Evolutionary conservation across 129 eudicot species (phyloP).

Genomic region (Saposhnikovia divaricata): DNA sequence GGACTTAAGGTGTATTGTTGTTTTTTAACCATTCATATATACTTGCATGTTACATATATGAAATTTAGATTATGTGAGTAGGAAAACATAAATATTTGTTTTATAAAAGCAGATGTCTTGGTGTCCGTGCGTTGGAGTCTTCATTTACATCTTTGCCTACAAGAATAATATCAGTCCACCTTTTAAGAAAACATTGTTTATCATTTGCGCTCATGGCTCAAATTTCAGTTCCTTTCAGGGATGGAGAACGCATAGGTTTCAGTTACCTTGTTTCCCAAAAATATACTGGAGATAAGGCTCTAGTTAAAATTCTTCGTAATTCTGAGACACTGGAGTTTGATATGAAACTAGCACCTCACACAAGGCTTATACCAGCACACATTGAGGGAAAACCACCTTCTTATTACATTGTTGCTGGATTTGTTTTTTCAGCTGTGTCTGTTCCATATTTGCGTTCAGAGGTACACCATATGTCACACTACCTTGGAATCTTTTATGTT

Average conservation of each 20-base stretch:
- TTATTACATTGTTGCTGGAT: constrained; percentile 52
- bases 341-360: constrained; percentile 50
- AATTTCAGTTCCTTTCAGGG: constrained; percentile 53
- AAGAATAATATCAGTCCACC: background rate
- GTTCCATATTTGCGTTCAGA: constrained; percentile 60
- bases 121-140: background rate
- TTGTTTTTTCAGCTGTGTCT: constrained; percentile 50
- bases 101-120: background rate
- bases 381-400: constrained; percentile 47
- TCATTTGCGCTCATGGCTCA: constrained; percentile 2
- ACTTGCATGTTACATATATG: background rate
- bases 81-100: background rate
- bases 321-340: constrained; percentile 38
- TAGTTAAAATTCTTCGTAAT: constrained; percentile 45
- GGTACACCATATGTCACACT: constrained; percentile 16
- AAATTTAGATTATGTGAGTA: background rate
- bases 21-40: background rate
- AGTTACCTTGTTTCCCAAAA: constrained; percentile 63
- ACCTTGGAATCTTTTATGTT: background rate
- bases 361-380: constrained; percentile 52
- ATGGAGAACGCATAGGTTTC: constrained; percentile 60
- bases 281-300: constrained; percentile 44
- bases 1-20: background rate
- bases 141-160: background rate
- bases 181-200: background rate